These are phyloP conservation scores for Vanrija sp. DNA, from an alignment of 1,284 basidiomycete genomes.

Conservation along the genomic window DNA sequence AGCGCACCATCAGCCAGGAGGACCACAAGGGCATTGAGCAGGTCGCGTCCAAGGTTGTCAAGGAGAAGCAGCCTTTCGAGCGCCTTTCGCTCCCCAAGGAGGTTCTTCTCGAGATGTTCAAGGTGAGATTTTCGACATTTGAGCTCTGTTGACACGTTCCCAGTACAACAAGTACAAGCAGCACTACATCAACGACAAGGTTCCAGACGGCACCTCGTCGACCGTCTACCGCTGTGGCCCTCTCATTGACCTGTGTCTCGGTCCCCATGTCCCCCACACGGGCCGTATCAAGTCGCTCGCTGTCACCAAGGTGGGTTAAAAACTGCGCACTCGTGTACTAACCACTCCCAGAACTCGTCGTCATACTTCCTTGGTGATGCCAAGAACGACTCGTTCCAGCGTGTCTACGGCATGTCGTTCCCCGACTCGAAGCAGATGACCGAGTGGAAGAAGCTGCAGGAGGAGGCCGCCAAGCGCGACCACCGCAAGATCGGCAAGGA, in stretches of 20 bases:
- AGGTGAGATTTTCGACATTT: slow-evolving; percentile 54
- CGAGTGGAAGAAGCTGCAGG: slow-evolving; percentile 95
- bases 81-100: slow-evolving; percentile 90
- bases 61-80: slow-evolving; percentile 97
- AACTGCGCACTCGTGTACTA: not conserved
- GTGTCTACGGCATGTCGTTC: slow-evolving; percentile 98
- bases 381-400: slow-evolving; percentile 91
- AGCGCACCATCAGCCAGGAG: slow-evolving; percentile 65
- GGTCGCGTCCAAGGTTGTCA: slow-evolving; percentile 78
- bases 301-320: slow-evolving; percentile 71
- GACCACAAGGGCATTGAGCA: slow-evolving; percentile 92
- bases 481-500: slow-evolving; percentile 95
- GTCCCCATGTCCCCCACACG: slow-evolving; percentile 96
- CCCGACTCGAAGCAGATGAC: slow-evolving; percentile 93
- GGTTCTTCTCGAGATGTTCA: slow-evolving; percentile 93
- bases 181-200: slow-evolving; percentile 91
- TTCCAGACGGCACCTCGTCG: slow-evolving; percentile 93
- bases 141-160: not conserved
- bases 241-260: slow-evolving; percentile 96
- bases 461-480: slow-evolving; percentile 95
- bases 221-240: slow-evolving; percentile 99
- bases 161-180: slow-evolving; percentile 99
- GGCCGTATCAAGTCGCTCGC: slow-evolving; percentile 96
- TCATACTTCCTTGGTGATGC: slow-evolving; percentile 97
- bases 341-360: slow-evolving; percentile 71